Conservation (phyloP, 805 yeast genomes). For the Wickerhamomyces alni region DNA sequence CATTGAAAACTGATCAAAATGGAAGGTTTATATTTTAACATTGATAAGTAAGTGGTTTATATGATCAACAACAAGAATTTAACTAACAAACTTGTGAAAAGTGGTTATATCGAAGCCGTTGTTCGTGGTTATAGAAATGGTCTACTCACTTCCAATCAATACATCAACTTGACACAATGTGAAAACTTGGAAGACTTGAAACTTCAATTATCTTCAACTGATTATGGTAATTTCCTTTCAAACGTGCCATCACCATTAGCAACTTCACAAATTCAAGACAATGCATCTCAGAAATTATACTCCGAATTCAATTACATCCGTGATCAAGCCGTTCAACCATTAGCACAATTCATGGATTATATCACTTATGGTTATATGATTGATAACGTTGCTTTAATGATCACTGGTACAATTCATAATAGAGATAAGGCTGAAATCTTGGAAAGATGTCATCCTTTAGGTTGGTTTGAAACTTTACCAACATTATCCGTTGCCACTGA, state of each 20-base stretch:
- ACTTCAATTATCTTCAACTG: slow-evolving; percentile 91
- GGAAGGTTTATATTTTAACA: slow-evolving; percentile 93
- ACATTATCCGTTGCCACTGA: slow-evolving; percentile 93
- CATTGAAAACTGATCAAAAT: slow-evolving; percentile 29
- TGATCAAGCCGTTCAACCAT: slow-evolving; percentile 74
- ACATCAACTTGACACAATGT: slow-evolving; percentile 91
- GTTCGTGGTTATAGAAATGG: slow-evolving; percentile 93
- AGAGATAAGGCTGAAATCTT: slow-evolving; percentile 86
- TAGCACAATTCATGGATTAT: slow-evolving; percentile 81
- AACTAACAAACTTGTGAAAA: slow-evolving; percentile 17
- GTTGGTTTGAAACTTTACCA: slow-evolving; percentile 98
- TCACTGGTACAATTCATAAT: slow-evolving; percentile 95
- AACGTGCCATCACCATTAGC: slow-evolving; percentile 79
- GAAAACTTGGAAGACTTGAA: slow-evolving; percentile 92
- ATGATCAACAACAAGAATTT: too few species aligned
- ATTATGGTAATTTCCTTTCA: slow-evolving; percentile 85
- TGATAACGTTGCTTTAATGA: slow-evolving; percentile 92
- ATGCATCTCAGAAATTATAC: slow-evolving; percentile 66
- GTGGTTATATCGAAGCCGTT: slow-evolving; percentile 88
- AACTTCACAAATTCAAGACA: slow-evolving; percentile 80
- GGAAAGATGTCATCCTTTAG: slow-evolving; percentile 91
- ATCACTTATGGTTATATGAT: slow-evolving; percentile 97
- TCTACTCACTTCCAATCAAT: slow-evolving; percentile 69
- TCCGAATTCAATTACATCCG: slow-evolving; percentile 82
- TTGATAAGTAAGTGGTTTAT: slow-evolving; percentile 50